phyloP scores from a whole-genome alignment of 768 basidiomycete genomes.

The Cyclocybe aegerita region DNA sequence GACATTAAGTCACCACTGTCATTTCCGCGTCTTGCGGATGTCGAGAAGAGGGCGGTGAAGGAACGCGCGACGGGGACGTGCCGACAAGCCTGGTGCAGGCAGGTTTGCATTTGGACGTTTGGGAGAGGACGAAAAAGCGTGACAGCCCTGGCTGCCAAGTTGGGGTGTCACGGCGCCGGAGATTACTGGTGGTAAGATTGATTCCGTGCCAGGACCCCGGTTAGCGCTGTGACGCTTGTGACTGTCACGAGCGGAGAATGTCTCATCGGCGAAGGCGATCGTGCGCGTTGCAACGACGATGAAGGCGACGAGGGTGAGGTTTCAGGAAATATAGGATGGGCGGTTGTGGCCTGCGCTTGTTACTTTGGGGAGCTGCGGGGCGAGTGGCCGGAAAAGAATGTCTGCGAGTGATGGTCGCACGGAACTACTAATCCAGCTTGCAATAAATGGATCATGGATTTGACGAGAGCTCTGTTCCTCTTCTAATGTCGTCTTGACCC shows the following conservation, averaged over 20 bases:
- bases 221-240: slow-evolving; percentile 11
- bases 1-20: too few species aligned
- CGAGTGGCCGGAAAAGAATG: background rate
- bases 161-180: slow-evolving; percentile 2
- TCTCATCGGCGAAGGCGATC: background rate
- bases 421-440: slow-evolving; percentile 14
- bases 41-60: too few species aligned
- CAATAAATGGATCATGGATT: slow-evolving; percentile 13
- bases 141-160: background rate
- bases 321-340: background rate
- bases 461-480: slow-evolving; percentile 4
- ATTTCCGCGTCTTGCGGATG: too few species aligned
- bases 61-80: too few species aligned
- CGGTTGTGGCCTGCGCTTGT: background rate
- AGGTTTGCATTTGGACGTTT: slow-evolving; percentile 8
- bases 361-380: background rate
- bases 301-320: background rate
- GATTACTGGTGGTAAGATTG: slow-evolving; percentile 15
- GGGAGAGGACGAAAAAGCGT: background rate
- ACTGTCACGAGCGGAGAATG: background rate
- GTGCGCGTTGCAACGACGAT: background rate
- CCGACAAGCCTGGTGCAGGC: slow-evolving; percentile 12
- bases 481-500: slow-evolving; percentile 26
- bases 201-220: slow-evolving; percentile 15
- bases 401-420: slow-evolving; percentile 13